phyloP scores from a whole-genome alignment of 768 basidiomycete species.

The Suillus plorans region DNA sequence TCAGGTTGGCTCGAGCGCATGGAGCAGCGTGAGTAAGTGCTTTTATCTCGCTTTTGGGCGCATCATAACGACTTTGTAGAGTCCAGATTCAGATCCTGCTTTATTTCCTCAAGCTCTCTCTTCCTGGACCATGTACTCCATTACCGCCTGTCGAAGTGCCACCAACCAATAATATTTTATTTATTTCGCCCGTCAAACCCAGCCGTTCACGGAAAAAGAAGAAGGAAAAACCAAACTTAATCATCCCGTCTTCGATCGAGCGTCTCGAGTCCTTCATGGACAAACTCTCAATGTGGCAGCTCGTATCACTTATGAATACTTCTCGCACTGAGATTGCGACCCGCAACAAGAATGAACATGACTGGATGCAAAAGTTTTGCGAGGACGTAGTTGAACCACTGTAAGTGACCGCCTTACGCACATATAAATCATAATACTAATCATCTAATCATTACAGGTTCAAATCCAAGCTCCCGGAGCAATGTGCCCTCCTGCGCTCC shows the following conservation, averaged over 20 bases:
- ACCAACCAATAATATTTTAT: slow-evolving; percentile 14
- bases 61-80: slow-evolving; percentile 35
- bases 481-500: slow-evolving; percentile 56
- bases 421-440: slow-evolving; percentile 1
- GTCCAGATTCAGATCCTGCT: slow-evolving; percentile 76
- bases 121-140: slow-evolving; percentile 44
- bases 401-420: slow-evolving; percentile 38
- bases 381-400: slow-evolving; percentile 64
- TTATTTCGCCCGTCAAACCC: slow-evolving; percentile 7
- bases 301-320: slow-evolving; percentile 43
- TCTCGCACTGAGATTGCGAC: slow-evolving; percentile 19
- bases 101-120: slow-evolving; percentile 61
- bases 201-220: slow-evolving; percentile 17
- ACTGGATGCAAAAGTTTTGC: slow-evolving; percentile 77
- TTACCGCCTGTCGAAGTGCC: slow-evolving; percentile 30
- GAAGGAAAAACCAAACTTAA: slow-evolving; percentile 21
- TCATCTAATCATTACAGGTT: slow-evolving; percentile 44
- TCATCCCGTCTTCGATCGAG: slow-evolving; percentile 39
- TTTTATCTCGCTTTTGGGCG: background rate
- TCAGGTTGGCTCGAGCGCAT: slow-evolving; percentile 59
- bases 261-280: slow-evolving; percentile 75
- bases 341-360: slow-evolving; percentile 35
- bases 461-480: slow-evolving; percentile 47
- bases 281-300: slow-evolving; percentile 77
- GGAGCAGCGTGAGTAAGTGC: slow-evolving; percentile 65